A percentile compares a stretch with the other conserved stretches of the same genome.
These are phyloP conservation scores for Vitis hybrid DNA, from an alignment of 177 flowering plant genomes.

Conservation along the genomic window DNA sequence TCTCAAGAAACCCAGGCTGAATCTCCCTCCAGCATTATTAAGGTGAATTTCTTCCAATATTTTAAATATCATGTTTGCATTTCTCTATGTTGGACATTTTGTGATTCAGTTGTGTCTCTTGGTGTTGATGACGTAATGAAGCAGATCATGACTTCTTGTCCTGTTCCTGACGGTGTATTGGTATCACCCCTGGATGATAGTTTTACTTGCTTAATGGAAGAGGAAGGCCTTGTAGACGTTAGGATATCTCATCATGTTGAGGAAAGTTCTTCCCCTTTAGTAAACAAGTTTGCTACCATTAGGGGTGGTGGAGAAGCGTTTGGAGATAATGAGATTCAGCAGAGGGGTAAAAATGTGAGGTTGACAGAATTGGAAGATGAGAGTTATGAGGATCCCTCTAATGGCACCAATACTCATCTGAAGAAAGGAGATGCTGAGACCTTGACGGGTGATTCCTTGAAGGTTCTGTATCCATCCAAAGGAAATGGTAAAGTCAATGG, in stretches of 20 bases:
- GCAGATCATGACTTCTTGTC: conserved; percentile 58
- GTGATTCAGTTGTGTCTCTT: conserved; percentile 8
- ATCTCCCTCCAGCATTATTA: conserved; percentile 50
- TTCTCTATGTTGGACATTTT: not conserved
- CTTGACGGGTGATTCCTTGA: conserved; percentile 25
- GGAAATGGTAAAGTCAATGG: not conserved
- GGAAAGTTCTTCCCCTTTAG: conserved; percentile 13
- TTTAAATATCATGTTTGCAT: not conserved
- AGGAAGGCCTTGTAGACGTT: conserved; percentile 20
- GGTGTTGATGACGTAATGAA: conserved; percentile 16
- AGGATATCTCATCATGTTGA: conserved; percentile 18
- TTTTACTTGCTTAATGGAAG: conserved; percentile 30
- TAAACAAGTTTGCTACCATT: conserved; percentile 17
- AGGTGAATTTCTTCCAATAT: conserved; percentile 26
- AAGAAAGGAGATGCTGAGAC: conserved; percentile 27
- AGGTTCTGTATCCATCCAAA: conserved; percentile 26
- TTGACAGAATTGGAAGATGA: conserved; percentile 18
- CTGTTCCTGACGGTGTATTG: conserved; percentile 29
- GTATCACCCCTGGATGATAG: conserved; percentile 55
- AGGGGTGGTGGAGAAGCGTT: conserved; percentile 19
- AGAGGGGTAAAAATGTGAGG: conserved; percentile 15
- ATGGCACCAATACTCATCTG: conserved; percentile 6
- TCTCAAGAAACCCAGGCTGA: conserved; percentile 26
- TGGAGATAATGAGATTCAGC: conserved; percentile 31
- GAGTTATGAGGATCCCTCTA: conserved; percentile 8